Evolutionary conservation across 371 early-diverging fungal species (phyloP).

Genomic region (Mucor velutinosus): DNA sequence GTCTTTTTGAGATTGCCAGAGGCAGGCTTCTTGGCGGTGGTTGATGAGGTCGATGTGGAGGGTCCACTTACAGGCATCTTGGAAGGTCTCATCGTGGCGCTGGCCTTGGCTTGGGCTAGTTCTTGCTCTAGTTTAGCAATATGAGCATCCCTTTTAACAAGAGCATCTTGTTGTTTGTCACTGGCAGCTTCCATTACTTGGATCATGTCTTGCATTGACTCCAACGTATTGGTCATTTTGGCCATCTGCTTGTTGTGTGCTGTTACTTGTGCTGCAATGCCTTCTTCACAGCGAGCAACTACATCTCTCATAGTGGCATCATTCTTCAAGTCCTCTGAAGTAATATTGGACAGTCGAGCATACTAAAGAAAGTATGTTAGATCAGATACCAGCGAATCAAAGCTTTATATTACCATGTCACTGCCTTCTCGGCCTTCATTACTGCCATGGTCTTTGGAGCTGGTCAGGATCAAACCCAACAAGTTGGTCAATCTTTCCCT

Average conservation of each 20-base stretch:
- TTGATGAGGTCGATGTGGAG: neutral
- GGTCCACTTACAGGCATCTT: neutral
- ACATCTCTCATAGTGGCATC: constrained; percentile 36
- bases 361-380: neutral
- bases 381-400: neutral
- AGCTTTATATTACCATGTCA: neutral
- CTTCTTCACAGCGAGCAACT: constrained; percentile 39
- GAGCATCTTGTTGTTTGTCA: constrained; percentile 11
- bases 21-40: neutral
- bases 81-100: neutral
- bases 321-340: constrained; percentile 10
- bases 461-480: constrained; percentile 38
- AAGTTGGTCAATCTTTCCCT: constrained; percentile 34
- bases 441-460: constrained; percentile 28
- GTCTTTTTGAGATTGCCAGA: neutral
- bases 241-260: constrained; percentile 20
- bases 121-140: constrained; percentile 21
- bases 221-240: neutral
- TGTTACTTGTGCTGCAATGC: constrained; percentile 21
- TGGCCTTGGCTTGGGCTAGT: neutral
- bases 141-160: constrained; percentile 15
- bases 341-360: constrained; percentile 7
- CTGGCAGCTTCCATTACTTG: constrained; percentile 9
- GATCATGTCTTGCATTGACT: constrained; percentile 10
- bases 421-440: neutral